Evolutionary conservation across 306 rosid genomes (phyloP), one percentile per base, ranked within the genome.

Genomic region (Mimosa bimucronata): DNA sequence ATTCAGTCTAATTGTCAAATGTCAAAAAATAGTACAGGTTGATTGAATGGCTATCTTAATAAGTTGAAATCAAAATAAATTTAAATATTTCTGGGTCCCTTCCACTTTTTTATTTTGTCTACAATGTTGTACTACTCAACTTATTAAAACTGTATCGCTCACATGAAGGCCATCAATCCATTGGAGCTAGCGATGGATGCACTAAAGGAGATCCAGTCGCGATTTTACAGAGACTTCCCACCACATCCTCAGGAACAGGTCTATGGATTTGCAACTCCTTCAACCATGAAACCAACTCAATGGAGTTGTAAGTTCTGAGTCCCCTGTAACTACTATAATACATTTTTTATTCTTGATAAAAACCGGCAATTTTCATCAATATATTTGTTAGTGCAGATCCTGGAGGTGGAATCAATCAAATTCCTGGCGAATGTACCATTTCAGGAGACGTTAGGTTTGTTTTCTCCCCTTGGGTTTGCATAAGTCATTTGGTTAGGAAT

Each of bases 241-340:
- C 98, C 98, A 65, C 99, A 95, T 89, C 92, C 95, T 23, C 80
- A 87, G 86, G 99, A 95, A 79, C 83, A 86, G 81, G 85, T 86
- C 72, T 93, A 90, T 61, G 97, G 94, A 83, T 95, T 88, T 83
- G 98, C 94, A 28, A 89, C 99, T 38, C 97, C 98, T 19, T 95
- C 99, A 78, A 95, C 99, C 79, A 91, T 95, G 94, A 95, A 95
- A 81, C 99, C 99, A 85, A 93, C 99, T 74, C 97, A 95, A 77
- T 95, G 99, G 99, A 91, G 82, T 48, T 93, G 98, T 95, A 85
- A 89, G 98, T 87, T 85, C 40, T 52, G 57, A 41, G 75, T 29
- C 34, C 70, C 58, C 44, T 46, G 66, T 65, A 57, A 61, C 29
- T 48, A 64, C 26, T 75, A 66, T 61, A 55, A 4, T 50, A 38